Evolutionary conservation across 2,329 filamentous ascomycete species (phyloP), one percentile per base, ranked within the genome.

Genomic region (Aspergillus caelatus): DNA sequence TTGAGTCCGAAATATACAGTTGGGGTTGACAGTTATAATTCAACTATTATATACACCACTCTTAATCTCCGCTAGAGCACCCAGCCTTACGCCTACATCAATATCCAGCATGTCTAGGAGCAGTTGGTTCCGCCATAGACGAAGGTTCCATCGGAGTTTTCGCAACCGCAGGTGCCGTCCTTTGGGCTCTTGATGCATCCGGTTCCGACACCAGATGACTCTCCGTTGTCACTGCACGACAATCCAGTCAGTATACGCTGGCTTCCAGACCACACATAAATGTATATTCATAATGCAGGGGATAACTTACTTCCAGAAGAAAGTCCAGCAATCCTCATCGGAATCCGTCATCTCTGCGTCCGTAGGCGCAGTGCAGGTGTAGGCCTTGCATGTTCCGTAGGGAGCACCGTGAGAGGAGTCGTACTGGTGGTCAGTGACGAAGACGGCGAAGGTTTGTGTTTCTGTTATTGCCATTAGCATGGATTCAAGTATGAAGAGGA

Each of bases 351-450:
- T 65, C 8, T 74, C 69, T 3, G 68, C 65, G 11, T 61, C 68
- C 0, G 72, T 73, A 0, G 79, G 78, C 6, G 75, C 66, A 10
- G 72, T 67, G 68, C 78, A 81, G 1, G 77, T 80, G 67, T 81
- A 82, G 1, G 79, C 79, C 30, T 65, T 71, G 70, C 80, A 84
- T 5, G 80, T 84, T 1, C 82, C 82, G 68, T 84, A 84, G 2
- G 82, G 82, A 3, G 76, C 78, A 28, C 82, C 83, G 62, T 82
- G 60, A 63, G 68, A 68, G 26, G 63, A 65, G 65, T 83, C 79
- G 68, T 82, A 82, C 61, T 81, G 69, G 70, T 83, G 81, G 70
- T 84, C 80, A 8, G 75, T 78, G 26, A 67, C 65, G 68, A 79
- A 79, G 60, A 78, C 73, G 23, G 77, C 77, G 58, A 78, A 79